Conservation (phyloP, 495 filamentous ascomycete species). For the Acidomyces sp. region DNA sequence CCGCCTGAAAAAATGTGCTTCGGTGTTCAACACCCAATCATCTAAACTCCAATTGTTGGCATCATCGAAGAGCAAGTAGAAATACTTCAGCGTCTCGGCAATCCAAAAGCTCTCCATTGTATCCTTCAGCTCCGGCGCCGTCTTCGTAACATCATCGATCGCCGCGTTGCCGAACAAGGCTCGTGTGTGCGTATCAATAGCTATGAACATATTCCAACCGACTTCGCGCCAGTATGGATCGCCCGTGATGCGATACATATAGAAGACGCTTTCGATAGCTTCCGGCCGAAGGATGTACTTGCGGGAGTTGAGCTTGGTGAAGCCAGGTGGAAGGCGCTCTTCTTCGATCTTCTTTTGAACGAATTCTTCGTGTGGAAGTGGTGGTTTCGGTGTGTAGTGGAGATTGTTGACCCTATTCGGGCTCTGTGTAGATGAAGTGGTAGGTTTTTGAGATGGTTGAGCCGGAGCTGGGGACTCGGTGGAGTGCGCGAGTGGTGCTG, state of each 20-base stretch:
- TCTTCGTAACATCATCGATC: slow-evolving; percentile 57
- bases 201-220: slow-evolving; percentile 82
- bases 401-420: background rate
- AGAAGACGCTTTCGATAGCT: slow-evolving; percentile 89
- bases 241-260: slow-evolving; percentile 87
- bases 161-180: slow-evolving; percentile 57
- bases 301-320: slow-evolving; percentile 42
- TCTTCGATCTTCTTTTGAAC: slow-evolving; percentile 43
- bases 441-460: no score
- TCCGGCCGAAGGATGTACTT: slow-evolving; percentile 80
- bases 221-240: slow-evolving; percentile 67
- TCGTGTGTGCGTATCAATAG: slow-evolving; percentile 52
- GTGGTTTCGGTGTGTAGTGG: slow-evolving; percentile 23
- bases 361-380: slow-evolving; percentile 50
- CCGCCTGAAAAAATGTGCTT: slow-evolving; percentile 59
- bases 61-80: slow-evolving; percentile 74
- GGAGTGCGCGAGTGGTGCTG: background rate
- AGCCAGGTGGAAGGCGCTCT: slow-evolving; percentile 55
- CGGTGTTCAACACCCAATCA: slow-evolving; percentile 62
- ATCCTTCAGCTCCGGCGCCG: slow-evolving; percentile 23
- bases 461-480: background rate
- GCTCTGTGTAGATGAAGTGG: no score
- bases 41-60: slow-evolving; percentile 56
- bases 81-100: slow-evolving; percentile 57
- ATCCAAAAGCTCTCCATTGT: slow-evolving; percentile 33